phyloP scores from a whole-genome alignment of 495 filamentous ascomycete species.

The Podospora australis region DNA sequence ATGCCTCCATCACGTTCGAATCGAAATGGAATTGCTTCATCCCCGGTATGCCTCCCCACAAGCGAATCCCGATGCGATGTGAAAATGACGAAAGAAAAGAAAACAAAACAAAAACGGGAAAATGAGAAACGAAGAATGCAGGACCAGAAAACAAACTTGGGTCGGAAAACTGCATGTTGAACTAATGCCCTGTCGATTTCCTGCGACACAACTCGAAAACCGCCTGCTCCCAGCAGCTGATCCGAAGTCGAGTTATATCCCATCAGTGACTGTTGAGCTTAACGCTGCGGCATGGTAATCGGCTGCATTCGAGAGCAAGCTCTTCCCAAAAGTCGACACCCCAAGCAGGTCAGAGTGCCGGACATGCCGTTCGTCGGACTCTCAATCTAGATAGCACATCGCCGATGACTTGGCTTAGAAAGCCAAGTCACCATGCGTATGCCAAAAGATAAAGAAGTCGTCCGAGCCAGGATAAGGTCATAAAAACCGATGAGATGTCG shows the following conservation, averaged over 20 bases:
- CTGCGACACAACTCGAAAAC: constrained; percentile 1
- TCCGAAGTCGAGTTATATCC: background rate
- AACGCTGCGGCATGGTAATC: background rate
- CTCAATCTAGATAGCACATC: background rate
- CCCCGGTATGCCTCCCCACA: constrained; percentile 38
- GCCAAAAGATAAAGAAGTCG: background rate
- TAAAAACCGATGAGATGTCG: constrained; percentile 24
- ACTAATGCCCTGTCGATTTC: background rate
- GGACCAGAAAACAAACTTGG: background rate
- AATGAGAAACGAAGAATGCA: constrained; percentile 23
- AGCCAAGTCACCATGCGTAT: background rate
- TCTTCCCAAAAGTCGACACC: background rate
- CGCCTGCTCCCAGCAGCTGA: background rate
- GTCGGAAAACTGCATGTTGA: background rate
- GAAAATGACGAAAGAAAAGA: constrained; percentile 11
- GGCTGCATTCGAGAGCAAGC: background rate
- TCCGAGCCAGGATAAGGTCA: constrained; percentile 14
- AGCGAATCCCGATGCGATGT: constrained; percentile 32
- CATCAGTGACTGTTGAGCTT: background rate
- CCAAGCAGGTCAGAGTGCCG: constrained; percentile 4
- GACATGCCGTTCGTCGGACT: constrained; percentile 5
- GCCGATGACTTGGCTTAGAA: background rate
- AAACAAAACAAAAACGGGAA: constrained; percentile 24
- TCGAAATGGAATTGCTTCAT: constrained; percentile 19
- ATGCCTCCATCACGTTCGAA: constrained; percentile 1